Evolutionary conservation across 306 rosid genomes (phyloP), one percentile per base, ranked within the genome.

Genomic region (Oemleria cerasiformis): DNA sequence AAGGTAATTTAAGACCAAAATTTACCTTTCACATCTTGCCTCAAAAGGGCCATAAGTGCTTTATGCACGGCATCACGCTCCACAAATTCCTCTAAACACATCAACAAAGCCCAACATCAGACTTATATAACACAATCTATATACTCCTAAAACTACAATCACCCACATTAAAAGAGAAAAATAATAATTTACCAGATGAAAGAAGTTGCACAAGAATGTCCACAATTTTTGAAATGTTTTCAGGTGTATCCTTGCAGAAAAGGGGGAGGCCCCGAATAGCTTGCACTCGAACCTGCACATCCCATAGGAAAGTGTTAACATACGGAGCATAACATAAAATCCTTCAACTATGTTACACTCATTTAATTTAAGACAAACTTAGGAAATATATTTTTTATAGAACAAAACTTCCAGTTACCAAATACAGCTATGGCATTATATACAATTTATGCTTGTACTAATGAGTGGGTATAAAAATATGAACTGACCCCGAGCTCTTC

Each of bases 51-150:
- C 99, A 94, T 82, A 15, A 94, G 95, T 79, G 99, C 96, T 83
- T 91, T 94, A 71, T 91, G 96, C 57, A 91, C 99, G 11, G 97
- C 97, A 80, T 94, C 99, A 40, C 99, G 97, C 88, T 89, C 99
- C 88, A 94, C 96, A 70, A 94, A 94, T 78, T 94, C 99, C 81
- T 91, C 99, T 94, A 74, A 64, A 73, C 69, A 62, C 30, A 84
- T 78, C 65, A 42, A 65, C 39, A 13, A 38, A 71, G 0, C 53
- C 67, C 39, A 71, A 72, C 14, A 72, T 88, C 79, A 84, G 82
- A 81, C 74, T 70, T 69, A 56, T 38, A 81, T 61, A 41, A 48
- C 20, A 59, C 45, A 57, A 44, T 62, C 72, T 21, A 40, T 21
- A 44, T 21, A 47, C 4, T 63, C 79, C 44, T 23, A 40, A 40